Percentiles rank a stretch among this genome's conserved stretches.
Evolutionary conservation across 2,329 filamentous ascomycete species (phyloP).

Genomic region (Botrytis elliptica): DNA sequence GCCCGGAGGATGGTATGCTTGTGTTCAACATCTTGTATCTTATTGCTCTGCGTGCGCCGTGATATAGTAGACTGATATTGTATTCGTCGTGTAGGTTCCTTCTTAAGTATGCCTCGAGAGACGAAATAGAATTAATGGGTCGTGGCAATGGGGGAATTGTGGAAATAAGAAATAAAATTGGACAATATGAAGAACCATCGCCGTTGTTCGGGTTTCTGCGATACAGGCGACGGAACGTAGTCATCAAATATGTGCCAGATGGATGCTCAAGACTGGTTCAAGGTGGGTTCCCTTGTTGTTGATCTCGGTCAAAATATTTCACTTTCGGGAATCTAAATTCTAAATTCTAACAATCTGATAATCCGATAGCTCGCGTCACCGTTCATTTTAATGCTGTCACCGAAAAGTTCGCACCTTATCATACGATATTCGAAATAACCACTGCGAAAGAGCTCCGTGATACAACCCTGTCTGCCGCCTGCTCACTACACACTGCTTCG

Average conservation of each 20-base stretch:
- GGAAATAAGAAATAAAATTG: conserved; percentile 77
- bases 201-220: conserved; percentile 90
- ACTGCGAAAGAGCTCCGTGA: conserved; percentile 79
- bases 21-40: conserved; percentile 13
- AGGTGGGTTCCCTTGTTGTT: conserved; percentile 57
- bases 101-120: conserved; percentile 84
- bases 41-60: not conserved
- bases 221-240: conserved; percentile 83
- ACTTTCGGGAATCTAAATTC: conserved; percentile 28
- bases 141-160: conserved; percentile 78
- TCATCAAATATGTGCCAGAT: conserved; percentile 91
- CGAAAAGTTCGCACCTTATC: conserved; percentile 78
- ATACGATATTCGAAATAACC: conserved; percentile 77
- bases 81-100: conserved; percentile 69
- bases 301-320: conserved; percentile 30
- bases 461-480: conserved; percentile 81
- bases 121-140: conserved; percentile 77
- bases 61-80: conserved; percentile 25
- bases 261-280: conserved; percentile 87
- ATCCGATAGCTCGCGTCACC: conserved; percentile 69
- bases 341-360: conserved; percentile 24
- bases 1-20: conserved; percentile 80
- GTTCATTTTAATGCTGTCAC: conserved; percentile 68
- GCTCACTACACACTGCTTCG: conserved; percentile 83
- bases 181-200: conserved; percentile 76